phyloP scores from a whole-genome alignment of 192 early-diverging fungal genomes.

The Mortierella antarctica region DNA sequence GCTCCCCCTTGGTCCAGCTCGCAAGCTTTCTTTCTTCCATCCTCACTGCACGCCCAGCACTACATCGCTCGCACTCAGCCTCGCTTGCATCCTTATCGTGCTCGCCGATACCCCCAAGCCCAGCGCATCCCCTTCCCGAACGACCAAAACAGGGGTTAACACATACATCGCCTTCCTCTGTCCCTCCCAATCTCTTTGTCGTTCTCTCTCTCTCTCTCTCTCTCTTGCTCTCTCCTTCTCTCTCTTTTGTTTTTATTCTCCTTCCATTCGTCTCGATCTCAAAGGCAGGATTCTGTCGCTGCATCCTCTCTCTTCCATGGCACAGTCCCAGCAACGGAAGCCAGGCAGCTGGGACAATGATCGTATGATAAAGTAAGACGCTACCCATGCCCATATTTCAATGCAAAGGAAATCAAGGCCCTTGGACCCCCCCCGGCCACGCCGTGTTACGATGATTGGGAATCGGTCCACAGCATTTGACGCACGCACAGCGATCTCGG shows the following conservation, averaged over 20 bases:
- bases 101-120: not conserved
- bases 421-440: not conserved
- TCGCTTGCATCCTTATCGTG: conserved; percentile 6
- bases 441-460: conserved; percentile 7
- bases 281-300: conserved; percentile 34
- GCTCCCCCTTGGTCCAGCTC: not conserved
- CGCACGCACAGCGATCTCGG: too few species aligned
- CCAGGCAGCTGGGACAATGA: conserved; percentile 53
- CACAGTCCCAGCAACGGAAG: conserved; percentile 55
- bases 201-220: too few species aligned
- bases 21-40: not conserved
- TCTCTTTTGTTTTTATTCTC: not conserved
- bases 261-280: conserved; percentile 9
- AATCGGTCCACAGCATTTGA: not conserved
- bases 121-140: too few species aligned
- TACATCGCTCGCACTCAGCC: not conserved
- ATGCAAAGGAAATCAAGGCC: too few species aligned
- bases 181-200: not conserved
- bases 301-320: conserved; percentile 41
- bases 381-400: too few species aligned
- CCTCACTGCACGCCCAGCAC: not conserved
- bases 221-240: not conserved
- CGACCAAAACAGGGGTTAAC: too few species aligned
- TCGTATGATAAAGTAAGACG: conserved; percentile 51
- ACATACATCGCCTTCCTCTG: not conserved